phyloP scores from a whole-genome alignment of 805 yeast genomes.

The Torulaspora maleeae region DNA sequence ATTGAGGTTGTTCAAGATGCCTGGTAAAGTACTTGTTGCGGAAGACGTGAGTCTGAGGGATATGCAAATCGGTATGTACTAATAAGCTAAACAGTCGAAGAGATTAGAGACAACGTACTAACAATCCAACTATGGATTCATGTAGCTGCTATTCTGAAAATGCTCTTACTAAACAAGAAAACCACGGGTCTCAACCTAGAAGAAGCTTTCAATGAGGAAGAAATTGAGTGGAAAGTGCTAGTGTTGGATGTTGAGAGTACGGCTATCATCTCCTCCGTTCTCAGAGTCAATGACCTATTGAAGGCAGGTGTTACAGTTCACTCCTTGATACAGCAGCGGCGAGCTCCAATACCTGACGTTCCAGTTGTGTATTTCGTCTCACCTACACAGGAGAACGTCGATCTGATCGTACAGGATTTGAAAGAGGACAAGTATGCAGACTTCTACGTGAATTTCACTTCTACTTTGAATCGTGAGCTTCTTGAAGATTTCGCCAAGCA shows the following conservation, averaged over 20 bases:
- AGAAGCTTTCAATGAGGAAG: constrained; percentile 54
- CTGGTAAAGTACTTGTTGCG: constrained; percentile 18
- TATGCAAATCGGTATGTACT: constrained; percentile 38
- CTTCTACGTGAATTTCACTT: constrained; percentile 80
- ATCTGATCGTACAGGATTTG: constrained; percentile 65
- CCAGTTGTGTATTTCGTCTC: constrained; percentile 90
- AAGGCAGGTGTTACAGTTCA: constrained; percentile 92
- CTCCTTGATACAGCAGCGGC: constrained; percentile 59
- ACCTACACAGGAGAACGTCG: constrained; percentile 76
- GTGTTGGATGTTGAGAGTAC: constrained; percentile 78
- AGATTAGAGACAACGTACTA: constrained; percentile 1
- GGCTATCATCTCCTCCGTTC: constrained; percentile 81
- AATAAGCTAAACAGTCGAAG: not conserved
- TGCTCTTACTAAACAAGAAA: constrained; percentile 77
- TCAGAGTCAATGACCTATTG: constrained; percentile 85
- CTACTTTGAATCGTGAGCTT: constrained; percentile 67
- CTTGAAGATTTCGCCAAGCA: constrained; percentile 85
- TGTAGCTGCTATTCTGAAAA: constrained; percentile 53
- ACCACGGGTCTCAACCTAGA: constrained; percentile 48
- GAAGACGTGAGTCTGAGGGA: constrained; percentile 37
- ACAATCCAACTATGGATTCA: not conserved
- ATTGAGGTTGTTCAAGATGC: constrained; percentile 3
- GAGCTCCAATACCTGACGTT: constrained; percentile 89
- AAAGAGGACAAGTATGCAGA: constrained; percentile 70
- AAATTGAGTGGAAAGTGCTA: constrained; percentile 85